Base-by-base conservation (phyloP, 768 basidiomycete species). In the Lactarius hengduanensis region DNA sequence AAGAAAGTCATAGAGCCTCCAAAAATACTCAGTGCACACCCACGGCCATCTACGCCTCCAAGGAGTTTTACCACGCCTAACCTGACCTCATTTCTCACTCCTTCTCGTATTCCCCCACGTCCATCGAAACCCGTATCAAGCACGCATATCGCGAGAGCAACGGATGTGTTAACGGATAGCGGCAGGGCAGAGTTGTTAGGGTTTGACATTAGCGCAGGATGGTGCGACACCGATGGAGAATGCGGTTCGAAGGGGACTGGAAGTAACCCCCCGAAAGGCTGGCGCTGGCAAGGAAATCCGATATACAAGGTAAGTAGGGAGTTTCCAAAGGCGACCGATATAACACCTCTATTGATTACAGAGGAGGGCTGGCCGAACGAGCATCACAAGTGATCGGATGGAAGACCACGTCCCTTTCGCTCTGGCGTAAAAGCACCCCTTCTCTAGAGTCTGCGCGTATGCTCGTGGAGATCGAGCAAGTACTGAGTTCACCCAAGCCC, bases 261-360 rank as follows among this genome's bases (percentile, higher is more conserved):
- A 80, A 66, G 71, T 86, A 61, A 89, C 86, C 74, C 87, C 87
- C 0, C 80, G 84, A 69, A 88, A 87, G 74, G 75, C 75, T 15
- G 67, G 62, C 62, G 62, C 26, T 76, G 76, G 78, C 77, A 18
- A 81, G 80, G 72, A 78, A 76, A 32, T 73, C 76, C 36, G 85
- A 80, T 69, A 82, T 53, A 59, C 81, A 50, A 79, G 83, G 86
- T 86, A 66, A 53, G 80, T 77, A 32, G 64, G 20, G 34, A 18
- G n/a, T 34, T n/a, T 38, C 32, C 32, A 43, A 26, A 57, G 15
- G 63, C 2, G 15, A 18, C 16, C 15, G 20, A 10, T 34, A 47
- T 36, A 57, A 54, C 53, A 28, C 26, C 26, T 45, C 2, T 4
- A 13, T 34, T 38, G 20, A 30, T 4, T 16, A 18, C 32, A 69